Percentiles rank a stretch among this genome's conserved stretches.
Conservation (phyloP, 1,284 basidiomycete genomes). For the Rhodotorula sp. region DNA sequence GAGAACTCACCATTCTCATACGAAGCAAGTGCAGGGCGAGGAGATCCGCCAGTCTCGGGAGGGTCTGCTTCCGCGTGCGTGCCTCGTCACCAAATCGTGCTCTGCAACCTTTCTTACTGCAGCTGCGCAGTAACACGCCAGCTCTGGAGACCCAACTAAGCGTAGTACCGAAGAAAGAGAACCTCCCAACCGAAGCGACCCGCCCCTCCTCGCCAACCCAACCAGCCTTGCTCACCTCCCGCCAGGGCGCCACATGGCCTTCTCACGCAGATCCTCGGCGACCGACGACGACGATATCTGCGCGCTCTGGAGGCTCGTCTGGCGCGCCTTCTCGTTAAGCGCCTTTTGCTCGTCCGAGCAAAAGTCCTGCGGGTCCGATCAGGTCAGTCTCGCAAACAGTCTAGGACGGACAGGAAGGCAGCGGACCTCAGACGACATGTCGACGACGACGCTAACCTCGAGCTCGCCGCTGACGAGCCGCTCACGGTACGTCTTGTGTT, state of each 20-base stretch:
- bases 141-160: too few species aligned
- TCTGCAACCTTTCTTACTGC: too few species aligned
- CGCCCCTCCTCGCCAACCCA: neutral
- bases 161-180: too few species aligned
- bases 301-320: neutral
- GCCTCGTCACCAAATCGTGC: too few species aligned
- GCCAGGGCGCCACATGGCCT: slow-evolving; percentile 3
- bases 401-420: neutral
- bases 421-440: slow-evolving; percentile 1
- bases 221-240: neutral
- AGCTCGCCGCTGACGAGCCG: slow-evolving; percentile 79
- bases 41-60: too few species aligned
- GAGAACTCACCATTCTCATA: too few species aligned
- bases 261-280: neutral
- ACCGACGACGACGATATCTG: neutral
- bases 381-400: neutral
- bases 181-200: too few species aligned
- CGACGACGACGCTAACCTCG: slow-evolving; percentile 62
- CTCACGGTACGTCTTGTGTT: slow-evolving; percentile 80
- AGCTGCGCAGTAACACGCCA: too few species aligned
- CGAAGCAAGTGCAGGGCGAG: too few species aligned
- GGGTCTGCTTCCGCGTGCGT: too few species aligned
- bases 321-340: neutral
- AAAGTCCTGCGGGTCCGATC: neutral
- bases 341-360: neutral